A percentile compares a stretch with the other conserved stretches of the same genome.
Evolutionary conservation across 441 rosid species (phyloP).

Genomic region (Pelargonium fulgidum): DNA sequence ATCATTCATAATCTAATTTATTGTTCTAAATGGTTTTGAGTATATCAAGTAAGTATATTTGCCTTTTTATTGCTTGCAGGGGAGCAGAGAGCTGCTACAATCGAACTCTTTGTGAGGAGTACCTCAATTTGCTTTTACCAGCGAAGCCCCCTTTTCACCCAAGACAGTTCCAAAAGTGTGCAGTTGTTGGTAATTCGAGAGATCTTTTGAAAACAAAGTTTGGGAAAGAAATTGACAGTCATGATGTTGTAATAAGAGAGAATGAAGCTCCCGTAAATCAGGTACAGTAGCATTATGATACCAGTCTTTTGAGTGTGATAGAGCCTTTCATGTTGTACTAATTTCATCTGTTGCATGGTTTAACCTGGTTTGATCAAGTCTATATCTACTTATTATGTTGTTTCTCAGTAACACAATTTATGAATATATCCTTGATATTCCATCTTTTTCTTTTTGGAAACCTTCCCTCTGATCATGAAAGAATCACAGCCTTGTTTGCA

Average conservation of each 20-base stretch:
- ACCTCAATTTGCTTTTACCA: conserved; percentile 76
- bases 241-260: conserved; percentile 89
- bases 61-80: conserved; percentile 36
- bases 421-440: not conserved
- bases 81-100: conserved; percentile 85
- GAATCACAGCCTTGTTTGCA: conserved; percentile 11
- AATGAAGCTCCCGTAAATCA: conserved; percentile 94
- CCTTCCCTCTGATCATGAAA: not conserved
- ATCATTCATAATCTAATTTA: not conserved
- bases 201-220: conserved; percentile 83
- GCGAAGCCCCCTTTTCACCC: conserved; percentile 84
- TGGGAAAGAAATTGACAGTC: conserved; percentile 85
- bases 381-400: not conserved
- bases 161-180: conserved; percentile 74
- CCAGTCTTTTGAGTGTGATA: not conserved
- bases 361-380: not conserved
- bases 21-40: not conserved
- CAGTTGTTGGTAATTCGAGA: conserved; percentile 95
- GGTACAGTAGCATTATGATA: conserved; percentile 32
- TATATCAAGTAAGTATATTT: conserved; percentile 9
- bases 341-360: not conserved
- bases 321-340: not conserved
- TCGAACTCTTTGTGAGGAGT: conserved; percentile 82
- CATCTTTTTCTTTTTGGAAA: not conserved
- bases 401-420: not conserved